Conservation (phyloP, 768 basidiomycete genomes). For the Candolleomyces aberdarensis region DNA sequence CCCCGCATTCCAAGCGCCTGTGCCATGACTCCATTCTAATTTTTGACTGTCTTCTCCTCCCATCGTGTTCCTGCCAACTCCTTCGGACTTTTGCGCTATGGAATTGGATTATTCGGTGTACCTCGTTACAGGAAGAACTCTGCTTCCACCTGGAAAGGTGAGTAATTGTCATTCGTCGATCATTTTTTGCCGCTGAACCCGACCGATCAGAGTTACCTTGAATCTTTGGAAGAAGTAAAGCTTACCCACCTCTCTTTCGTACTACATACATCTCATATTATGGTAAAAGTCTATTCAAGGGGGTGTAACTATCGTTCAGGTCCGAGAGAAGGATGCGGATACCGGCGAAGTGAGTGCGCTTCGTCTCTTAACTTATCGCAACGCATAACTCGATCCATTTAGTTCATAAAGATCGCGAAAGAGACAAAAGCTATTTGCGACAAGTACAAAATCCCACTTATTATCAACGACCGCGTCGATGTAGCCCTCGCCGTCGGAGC, state of each 20-base stretch:
- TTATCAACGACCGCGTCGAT: conserved; percentile 89
- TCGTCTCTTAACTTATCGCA: background rate
- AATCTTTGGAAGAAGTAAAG: conserved; percentile 70
- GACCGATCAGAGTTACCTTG: conserved; percentile 53
- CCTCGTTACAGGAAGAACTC: conserved; percentile 79
- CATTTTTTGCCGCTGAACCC: conserved; percentile 3
- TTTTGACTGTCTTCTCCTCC: too few relatives aligned
- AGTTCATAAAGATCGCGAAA: conserved; percentile 78
- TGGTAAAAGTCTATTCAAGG: conserved; percentile 66
- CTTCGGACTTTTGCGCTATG: background rate
- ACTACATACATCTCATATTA: background rate
- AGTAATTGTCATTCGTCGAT: conserved; percentile 8
- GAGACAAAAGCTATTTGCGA: conserved; percentile 70
- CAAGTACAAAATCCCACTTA: conserved; percentile 72
- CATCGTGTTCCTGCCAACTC: too few relatives aligned
- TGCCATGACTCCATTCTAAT: too few relatives aligned
- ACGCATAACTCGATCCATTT: background rate
- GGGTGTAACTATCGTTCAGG: conserved; percentile 87
- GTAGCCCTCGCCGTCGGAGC: conserved; percentile 77
- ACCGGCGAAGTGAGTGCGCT: conserved; percentile 68
- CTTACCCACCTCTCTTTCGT: conserved; percentile 2
- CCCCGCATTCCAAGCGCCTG: too few relatives aligned
- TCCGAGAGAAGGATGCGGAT: conserved; percentile 82
- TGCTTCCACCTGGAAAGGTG: conserved; percentile 78
- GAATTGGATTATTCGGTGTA: conserved; percentile 71